Conservation (phyloP, 805 yeast species). For the Metschnikowia amazonensis region DNA sequence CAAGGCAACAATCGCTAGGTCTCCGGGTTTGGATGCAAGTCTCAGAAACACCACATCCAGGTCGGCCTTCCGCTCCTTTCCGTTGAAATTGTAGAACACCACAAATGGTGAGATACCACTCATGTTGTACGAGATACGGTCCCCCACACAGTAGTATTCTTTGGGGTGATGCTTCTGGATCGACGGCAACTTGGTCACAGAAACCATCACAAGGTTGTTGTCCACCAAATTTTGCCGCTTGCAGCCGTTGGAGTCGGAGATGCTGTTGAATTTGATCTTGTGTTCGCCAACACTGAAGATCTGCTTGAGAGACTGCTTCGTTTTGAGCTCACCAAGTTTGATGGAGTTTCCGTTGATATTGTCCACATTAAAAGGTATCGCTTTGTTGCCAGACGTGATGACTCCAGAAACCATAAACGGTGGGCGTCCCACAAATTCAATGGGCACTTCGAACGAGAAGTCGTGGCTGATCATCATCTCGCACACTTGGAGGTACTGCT, state of each 20-base stretch:
- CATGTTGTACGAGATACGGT: conserved; percentile 70
- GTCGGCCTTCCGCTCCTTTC: conserved; percentile 52
- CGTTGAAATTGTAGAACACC: conserved; percentile 71
- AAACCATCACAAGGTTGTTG: conserved; percentile 44
- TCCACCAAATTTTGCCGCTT: conserved; percentile 35
- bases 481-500: conserved; percentile 46
- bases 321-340: conserved; percentile 11
- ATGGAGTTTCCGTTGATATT: conserved; percentile 33
- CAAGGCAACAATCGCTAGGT: conserved; percentile 58
- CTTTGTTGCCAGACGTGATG: conserved; percentile 55
- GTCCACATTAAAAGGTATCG: conserved; percentile 43
- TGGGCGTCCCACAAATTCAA: conserved; percentile 53
- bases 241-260: conserved; percentile 74
- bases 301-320: conserved; percentile 29
- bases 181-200: conserved; percentile 74
- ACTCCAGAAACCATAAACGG: conserved; percentile 61
- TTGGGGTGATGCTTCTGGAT: conserved; percentile 36
- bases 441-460: conserved; percentile 42
- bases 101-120: conserved; percentile 79
- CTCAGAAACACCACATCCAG: conserved; percentile 51
- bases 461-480: conserved; percentile 30
- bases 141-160: conserved; percentile 83
- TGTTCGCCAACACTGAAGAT: conserved; percentile 69
- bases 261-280: conserved; percentile 50
- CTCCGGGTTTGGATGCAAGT: conserved; percentile 81